Evolutionary conservation across 148 eudicot species (phyloP).

Genomic region (Gaultheria prostrata): DNA sequence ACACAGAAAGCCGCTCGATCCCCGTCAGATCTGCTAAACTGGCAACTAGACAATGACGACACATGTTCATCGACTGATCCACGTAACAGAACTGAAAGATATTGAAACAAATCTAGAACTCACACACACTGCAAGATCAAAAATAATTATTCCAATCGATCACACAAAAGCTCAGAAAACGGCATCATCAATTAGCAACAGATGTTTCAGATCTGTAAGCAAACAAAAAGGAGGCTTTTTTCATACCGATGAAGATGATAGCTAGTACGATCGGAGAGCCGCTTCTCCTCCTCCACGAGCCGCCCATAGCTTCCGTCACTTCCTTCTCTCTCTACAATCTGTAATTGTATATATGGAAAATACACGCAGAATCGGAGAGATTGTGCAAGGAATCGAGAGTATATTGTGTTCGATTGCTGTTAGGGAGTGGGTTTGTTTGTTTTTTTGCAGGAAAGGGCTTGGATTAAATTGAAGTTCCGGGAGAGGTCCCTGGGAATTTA

Average conservation of each 20-base stretch:
- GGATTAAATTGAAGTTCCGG: neutral
- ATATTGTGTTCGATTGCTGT: neutral
- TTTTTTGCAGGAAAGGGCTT: neutral
- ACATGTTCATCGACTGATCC: neutral
- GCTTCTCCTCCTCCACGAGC: constrained; percentile 21
- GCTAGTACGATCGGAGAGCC: constrained; percentile 25
- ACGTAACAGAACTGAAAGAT: neutral
- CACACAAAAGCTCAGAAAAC: neutral
- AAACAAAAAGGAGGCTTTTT: neutral
- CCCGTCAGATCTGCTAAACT: neutral
- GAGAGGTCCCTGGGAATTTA: neutral
- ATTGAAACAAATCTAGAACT: neutral
- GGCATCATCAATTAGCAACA: neutral
- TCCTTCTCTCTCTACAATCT: constrained; percentile 4
- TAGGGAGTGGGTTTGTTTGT: neutral
- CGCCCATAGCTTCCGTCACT: constrained; percentile 21
- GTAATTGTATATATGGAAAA: neutral
- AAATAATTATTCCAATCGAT: neutral
- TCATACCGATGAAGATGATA: constrained; percentile 26
- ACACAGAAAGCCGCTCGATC: neutral
- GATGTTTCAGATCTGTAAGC: constrained; percentile 11
- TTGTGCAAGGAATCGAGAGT: neutral
- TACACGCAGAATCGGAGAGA: neutral
- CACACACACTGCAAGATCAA: neutral
- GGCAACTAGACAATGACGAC: neutral